These are phyloP conservation scores for Penicillium arizonense DNA, from an alignment of 495 filamentous ascomycete species.

Conservation along the genomic window DNA sequence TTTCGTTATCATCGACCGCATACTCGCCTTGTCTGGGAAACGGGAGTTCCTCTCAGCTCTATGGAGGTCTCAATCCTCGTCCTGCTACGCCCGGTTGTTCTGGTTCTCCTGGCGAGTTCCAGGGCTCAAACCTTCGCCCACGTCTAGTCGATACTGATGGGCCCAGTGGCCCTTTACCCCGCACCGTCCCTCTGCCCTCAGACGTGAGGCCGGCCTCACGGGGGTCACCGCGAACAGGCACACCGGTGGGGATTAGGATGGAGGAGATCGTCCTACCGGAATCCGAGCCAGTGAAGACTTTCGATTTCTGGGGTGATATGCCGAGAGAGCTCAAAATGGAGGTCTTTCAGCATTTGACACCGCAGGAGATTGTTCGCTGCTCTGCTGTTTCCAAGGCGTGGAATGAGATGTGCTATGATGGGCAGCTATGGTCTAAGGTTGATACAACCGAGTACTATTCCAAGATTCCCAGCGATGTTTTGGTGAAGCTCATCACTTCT, in stretches of 20 bases:
- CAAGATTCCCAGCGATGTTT: slow-evolving; percentile 76
- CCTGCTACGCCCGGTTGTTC: slow-evolving; percentile 67
- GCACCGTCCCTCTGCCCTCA: slow-evolving; percentile 58
- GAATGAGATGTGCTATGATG: slow-evolving; percentile 87
- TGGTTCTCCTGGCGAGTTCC: slow-evolving; percentile 26
- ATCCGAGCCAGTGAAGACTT: slow-evolving; percentile 38
- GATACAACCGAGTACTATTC: slow-evolving; percentile 86
- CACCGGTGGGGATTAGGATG: slow-evolving; percentile 32
- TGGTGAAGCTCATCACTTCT: slow-evolving; percentile 79
- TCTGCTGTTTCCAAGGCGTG: slow-evolving; percentile 80
- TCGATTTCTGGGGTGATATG: slow-evolving; percentile 79
- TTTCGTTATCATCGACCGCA: slow-evolving; percentile 66
- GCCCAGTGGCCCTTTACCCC: slow-evolving; percentile 25
- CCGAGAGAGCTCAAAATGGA: slow-evolving; percentile 79
- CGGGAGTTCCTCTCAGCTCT: slow-evolving; percentile 60
- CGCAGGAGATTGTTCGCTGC: slow-evolving; percentile 78
- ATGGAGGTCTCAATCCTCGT: slow-evolving; percentile 50
- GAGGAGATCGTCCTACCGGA: slow-evolving; percentile 21
- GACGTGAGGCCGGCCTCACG: slow-evolving; percentile 57
- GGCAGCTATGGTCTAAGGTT: slow-evolving; percentile 84
- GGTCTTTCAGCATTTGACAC: slow-evolving; percentile 72
- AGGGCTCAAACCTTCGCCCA: slow-evolving; percentile 47
- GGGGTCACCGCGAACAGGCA: slow-evolving; percentile 25
- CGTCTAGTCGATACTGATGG: slow-evolving; percentile 46
- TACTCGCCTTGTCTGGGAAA: slow-evolving; percentile 53